Evolutionary conservation across 495 filamentous ascomycete genomes (phyloP).

Genomic region (Penicillium mononematosum): DNA sequence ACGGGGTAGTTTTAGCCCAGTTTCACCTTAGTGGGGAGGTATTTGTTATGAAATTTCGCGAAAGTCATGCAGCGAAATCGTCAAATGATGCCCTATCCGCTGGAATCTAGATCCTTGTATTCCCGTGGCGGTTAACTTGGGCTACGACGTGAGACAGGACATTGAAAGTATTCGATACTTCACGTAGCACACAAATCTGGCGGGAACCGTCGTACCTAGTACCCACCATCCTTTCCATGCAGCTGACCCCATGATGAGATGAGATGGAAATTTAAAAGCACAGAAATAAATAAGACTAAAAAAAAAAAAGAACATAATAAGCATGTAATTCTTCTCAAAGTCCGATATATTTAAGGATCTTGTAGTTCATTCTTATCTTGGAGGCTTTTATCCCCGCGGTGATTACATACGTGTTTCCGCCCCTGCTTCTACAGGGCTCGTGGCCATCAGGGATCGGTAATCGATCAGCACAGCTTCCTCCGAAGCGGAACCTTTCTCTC

Average conservation of each 20-base stretch:
- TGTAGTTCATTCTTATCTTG: constrained; percentile 7
- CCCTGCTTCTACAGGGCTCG: constrained; percentile 8
- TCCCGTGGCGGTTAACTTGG: not conserved
- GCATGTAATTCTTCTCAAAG: not conserved
- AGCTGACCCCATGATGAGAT: constrained; percentile 8
- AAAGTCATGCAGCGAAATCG: not conserved
- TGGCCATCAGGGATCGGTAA: constrained; percentile 12
- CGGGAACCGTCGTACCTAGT: constrained; percentile 10
- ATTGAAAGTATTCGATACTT: constrained; percentile 3
- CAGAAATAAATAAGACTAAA: not conserved
- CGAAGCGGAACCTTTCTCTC: constrained; percentile 2
- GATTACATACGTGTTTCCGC: constrained; percentile 16
- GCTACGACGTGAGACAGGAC: constrained; percentile 8
- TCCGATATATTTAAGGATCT: not conserved
- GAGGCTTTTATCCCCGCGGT: constrained; percentile 8
- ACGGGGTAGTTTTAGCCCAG: constrained; percentile 1
- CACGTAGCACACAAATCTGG: constrained; percentile 4
- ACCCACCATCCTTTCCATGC: constrained; percentile 1
- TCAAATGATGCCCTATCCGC: constrained; percentile 6
- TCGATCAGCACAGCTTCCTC: constrained; percentile 11
- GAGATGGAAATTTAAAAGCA: not conserved
- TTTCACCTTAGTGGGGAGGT: constrained; percentile 2
- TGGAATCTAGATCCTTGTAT: not conserved
- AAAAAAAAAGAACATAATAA: not conserved
- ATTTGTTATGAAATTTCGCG: not conserved